Percentiles rank a stretch among this genome's conserved stretches.
Conservation (phyloP, 2,329 filamentous ascomycete genomes). For the Aspergillus ruber region DNA sequence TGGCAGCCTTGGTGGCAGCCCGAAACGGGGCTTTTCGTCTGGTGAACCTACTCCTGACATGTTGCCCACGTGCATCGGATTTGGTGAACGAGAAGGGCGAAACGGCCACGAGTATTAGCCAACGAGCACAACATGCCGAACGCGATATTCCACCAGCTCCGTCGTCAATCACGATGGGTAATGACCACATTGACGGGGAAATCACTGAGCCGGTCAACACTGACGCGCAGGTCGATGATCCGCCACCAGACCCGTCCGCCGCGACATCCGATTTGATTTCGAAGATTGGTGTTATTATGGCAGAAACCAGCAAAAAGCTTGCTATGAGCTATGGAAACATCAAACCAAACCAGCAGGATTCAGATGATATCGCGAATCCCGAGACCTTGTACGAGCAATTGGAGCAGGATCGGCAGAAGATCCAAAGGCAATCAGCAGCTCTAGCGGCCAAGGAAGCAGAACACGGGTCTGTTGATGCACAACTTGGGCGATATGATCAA, state of each 20-base stretch:
- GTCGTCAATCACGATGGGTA: slow-evolving; percentile 55
- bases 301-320: slow-evolving; percentile 66
- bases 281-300: slow-evolving; percentile 61
- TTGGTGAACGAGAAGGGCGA: slow-evolving; percentile 76
- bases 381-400: slow-evolving; percentile 36
- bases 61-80: slow-evolving; percentile 70
- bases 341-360: slow-evolving; percentile 52
- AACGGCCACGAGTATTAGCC: slow-evolving; percentile 77
- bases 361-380: slow-evolving; percentile 37
- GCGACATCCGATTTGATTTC: slow-evolving; percentile 64
- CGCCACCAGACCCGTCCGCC: slow-evolving; percentile 45
- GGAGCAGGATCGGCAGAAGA: slow-evolving; percentile 39
- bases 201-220: slow-evolving; percentile 20
- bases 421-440: slow-evolving; percentile 33
- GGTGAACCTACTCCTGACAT: slow-evolving; percentile 59
- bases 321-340: slow-evolving; percentile 56
- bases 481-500: slow-evolving; percentile 34
- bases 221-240: slow-evolving; percentile 20
- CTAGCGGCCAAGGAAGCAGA: slow-evolving; percentile 33
- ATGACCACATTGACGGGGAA: slow-evolving; percentile 29
- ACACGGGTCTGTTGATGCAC: slow-evolving; percentile 28
- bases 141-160: slow-evolving; percentile 61
- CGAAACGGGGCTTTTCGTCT: slow-evolving; percentile 78
- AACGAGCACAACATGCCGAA: slow-evolving; percentile 61
- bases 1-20: slow-evolving; percentile 79